Conservation (phyloP, 768 basidiomycete genomes). For the Boletus barrowsii region DNA sequence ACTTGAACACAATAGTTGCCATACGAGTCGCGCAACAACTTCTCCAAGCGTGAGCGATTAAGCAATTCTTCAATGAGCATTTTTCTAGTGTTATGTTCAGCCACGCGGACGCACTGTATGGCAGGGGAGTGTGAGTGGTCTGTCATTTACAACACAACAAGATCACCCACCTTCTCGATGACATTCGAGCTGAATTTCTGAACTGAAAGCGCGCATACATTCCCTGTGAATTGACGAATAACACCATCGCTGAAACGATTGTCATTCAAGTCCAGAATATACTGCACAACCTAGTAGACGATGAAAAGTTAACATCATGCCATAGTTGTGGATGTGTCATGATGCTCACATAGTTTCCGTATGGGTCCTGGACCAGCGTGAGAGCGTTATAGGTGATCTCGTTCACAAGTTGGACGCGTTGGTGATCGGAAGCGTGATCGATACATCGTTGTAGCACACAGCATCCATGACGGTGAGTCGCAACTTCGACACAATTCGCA, state of each 20-base stretch:
- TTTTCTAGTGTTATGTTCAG: slow-evolving; percentile 92
- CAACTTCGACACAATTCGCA: slow-evolving; percentile 97
- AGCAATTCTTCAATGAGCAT: slow-evolving; percentile 92
- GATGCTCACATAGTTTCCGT: slow-evolving; percentile 78
- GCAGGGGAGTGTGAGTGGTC: background rate
- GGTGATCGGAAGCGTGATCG: slow-evolving; percentile 95
- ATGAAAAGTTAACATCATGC: background rate
- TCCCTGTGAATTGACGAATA: slow-evolving; percentile 95
- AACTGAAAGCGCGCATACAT: slow-evolving; percentile 95
- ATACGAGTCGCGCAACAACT: slow-evolving; percentile 92
- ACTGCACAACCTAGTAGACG: slow-evolving; percentile 81
- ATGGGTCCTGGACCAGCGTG: slow-evolving; percentile 96
- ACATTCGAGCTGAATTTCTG: slow-evolving; percentile 99
- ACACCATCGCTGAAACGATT: slow-evolving; percentile 97
- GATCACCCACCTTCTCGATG: slow-evolving; percentile 75
- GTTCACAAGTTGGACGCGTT: slow-evolving; percentile 93
- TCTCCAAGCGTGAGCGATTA: slow-evolving; percentile 92
- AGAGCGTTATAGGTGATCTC: slow-evolving; percentile 99
- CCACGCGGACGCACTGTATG: slow-evolving; percentile 78
- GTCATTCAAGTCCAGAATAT: slow-evolving; percentile 97
- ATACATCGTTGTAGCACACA: slow-evolving; percentile 98
- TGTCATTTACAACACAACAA: background rate
- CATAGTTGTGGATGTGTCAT: background rate
- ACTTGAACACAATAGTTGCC: slow-evolving; percentile 95
- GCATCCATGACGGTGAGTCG: slow-evolving; percentile 96